phyloP scores from a whole-genome alignment of 768 basidiomycete genomes.

The Dacryopinax primogenitus region DNA sequence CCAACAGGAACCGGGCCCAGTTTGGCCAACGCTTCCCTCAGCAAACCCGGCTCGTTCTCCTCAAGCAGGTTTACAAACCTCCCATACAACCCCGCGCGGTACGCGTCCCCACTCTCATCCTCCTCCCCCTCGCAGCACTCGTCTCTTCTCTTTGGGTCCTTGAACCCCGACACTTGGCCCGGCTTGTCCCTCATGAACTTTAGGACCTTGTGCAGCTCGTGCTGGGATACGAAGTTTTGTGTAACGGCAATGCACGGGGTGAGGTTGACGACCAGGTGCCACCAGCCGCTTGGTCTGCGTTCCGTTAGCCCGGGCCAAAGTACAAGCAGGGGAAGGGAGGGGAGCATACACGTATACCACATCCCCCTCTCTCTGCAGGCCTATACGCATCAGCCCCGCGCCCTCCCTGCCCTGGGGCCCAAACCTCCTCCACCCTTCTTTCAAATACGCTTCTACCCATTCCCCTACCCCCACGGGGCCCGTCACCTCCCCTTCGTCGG shows the following conservation, averaged over 20 bases:
- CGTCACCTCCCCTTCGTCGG: constrained; percentile 19
- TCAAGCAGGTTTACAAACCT: constrained; percentile 14
- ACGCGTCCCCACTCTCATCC: background rate
- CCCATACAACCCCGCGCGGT: constrained; percentile 11
- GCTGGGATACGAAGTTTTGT: constrained; percentile 23
- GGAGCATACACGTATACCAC: constrained; percentile 19
- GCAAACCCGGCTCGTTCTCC: background rate
- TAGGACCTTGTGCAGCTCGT: constrained; percentile 20
- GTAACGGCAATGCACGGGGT: constrained; percentile 22
- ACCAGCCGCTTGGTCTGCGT: constrained; percentile 21
- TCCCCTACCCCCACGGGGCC: constrained; percentile 18
- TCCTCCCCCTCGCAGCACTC: constrained; percentile 9
- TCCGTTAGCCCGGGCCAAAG: background rate
- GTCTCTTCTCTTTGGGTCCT: constrained; percentile 12
- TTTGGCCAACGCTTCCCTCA: background rate
- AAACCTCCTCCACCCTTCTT: constrained; percentile 15
- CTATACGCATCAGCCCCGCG: constrained; percentile 21
- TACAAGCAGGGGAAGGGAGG: too few relatives aligned
- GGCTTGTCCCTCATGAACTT: constrained; percentile 20
- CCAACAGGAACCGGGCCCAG: background rate
- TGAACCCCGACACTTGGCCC: constrained; percentile 23
- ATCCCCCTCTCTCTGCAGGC: constrained; percentile 22
- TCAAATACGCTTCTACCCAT: constrained; percentile 22
- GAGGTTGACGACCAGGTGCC: constrained; percentile 25
- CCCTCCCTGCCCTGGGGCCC: constrained; percentile 18